Evolutionary conservation across 805 yeast genomes (phyloP), one percentile per base, ranked within the genome.

Genomic region (Cyberlindnera saturnus): DNA sequence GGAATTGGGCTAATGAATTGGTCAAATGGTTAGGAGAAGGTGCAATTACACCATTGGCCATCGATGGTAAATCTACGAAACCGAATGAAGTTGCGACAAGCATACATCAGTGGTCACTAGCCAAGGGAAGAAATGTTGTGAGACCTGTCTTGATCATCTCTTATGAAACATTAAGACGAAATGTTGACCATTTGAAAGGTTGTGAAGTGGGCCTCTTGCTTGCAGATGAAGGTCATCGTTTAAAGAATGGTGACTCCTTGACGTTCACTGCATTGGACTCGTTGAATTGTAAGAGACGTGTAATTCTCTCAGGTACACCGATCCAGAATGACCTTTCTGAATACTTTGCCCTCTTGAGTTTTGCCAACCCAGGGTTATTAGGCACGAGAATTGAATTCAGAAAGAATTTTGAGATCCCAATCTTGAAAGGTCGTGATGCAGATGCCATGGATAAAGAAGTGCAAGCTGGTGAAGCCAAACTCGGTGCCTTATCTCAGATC

Each of bases 1-100:
- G 88, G 45, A 91, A 91, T 57, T 91, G 99, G 99, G 98, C 98
- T 1, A 91, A 93, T 59, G 99, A 91, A 64, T 77, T 91, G 41
- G 77, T 80, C 33, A 91, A 91, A 63, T 91, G 99, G 99, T 70
- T 91, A 17, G 99, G 99, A 0, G 85, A 83, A 51, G 96, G 93
- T n/a, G 79, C 86, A 0, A 59, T 91, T 7, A 81, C 93, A 2
- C 93, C 97, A 0, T 67, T 93, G 42, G 96, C 97, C 0, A 81
- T 87, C 13, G 98, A 93, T 60, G 99, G 99, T 10, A 90, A 89
- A 58, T 71, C 81, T 32, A 82, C 86, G 8, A 86, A 86, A 50
- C 70, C 82, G 4, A 64, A 75, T 1, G 90, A 86, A 16, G 75
- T 91, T 11, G 79, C 81, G 1, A 73, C 71, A 15, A 82, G 87